Conservation (phyloP, 805 yeast genomes). For the Wickerhamiella spandovensis region DNA sequence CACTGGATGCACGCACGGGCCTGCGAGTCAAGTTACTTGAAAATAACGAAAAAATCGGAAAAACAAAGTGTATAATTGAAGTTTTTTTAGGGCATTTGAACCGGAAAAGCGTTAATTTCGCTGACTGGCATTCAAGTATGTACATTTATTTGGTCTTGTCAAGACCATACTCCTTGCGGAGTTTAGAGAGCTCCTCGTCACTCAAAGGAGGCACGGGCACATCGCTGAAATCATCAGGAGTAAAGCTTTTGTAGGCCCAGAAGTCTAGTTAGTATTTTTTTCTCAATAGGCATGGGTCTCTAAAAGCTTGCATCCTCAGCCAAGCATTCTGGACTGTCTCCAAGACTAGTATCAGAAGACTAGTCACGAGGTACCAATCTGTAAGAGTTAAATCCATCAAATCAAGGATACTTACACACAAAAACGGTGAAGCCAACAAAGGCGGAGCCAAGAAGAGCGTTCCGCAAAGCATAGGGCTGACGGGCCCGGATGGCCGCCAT, state of each 20-base stretch:
- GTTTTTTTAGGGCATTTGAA: neutral
- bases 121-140: too few relatives aligned
- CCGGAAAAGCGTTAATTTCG: neutral
- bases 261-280: slow-evolving; percentile 9
- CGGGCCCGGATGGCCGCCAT: slow-evolving; percentile 90
- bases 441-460: slow-evolving; percentile 46
- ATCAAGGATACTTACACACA: slow-evolving; percentile 35
- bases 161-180: slow-evolving; percentile 59
- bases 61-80: too few relatives aligned
- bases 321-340: too few relatives aligned
- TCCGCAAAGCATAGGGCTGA: slow-evolving; percentile 69
- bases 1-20: too few relatives aligned
- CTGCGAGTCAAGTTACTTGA: too few relatives aligned
- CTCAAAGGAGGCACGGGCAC: slow-evolving; percentile 90
- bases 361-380: too few relatives aligned
- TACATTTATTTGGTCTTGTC: slow-evolving; percentile 14
- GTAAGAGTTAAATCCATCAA: neutral
- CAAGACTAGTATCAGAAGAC: too few relatives aligned
- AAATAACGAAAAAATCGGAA: too few relatives aligned
- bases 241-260: slow-evolving; percentile 24
- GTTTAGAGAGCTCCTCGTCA: slow-evolving; percentile 57
- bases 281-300: neutral
- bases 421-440: slow-evolving; percentile 54
- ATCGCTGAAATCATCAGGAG: slow-evolving; percentile 69
- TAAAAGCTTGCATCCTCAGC: too few relatives aligned